Evolutionary conservation across 306 rosid species (phyloP).

Genomic region (Spatholobus suberectus): DNA sequence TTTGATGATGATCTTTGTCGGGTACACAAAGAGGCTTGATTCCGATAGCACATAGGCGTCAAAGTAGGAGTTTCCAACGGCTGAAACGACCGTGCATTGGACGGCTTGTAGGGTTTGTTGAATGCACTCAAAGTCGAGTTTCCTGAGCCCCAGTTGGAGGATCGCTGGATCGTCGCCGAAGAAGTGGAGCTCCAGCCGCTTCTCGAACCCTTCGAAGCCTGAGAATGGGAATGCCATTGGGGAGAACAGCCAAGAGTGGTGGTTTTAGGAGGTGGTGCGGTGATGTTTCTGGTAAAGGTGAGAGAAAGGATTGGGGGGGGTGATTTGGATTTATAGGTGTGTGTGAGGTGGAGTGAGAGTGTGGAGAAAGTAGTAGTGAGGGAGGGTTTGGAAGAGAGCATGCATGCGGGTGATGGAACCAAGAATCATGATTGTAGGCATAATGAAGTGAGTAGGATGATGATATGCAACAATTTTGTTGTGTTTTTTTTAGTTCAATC

Average conservation of each 20-base stretch:
- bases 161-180: slow-evolving; percentile 66
- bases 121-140: slow-evolving; percentile 60
- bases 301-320: slow-evolving; percentile 54
- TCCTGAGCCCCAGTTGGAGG: slow-evolving; percentile 62
- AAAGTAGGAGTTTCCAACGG: slow-evolving; percentile 70
- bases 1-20: slow-evolving; percentile 82
- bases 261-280: background rate
- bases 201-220: slow-evolving; percentile 93
- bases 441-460: slow-evolving; percentile 69
- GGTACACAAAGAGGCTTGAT: slow-evolving; percentile 90
- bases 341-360: slow-evolving; percentile 42
- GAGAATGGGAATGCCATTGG: slow-evolving; percentile 73
- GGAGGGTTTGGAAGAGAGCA: slow-evolving; percentile 45
- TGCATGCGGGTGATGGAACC: slow-evolving; percentile 98
- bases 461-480: slow-evolving; percentile 53
- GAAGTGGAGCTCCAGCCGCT: slow-evolving; percentile 88
- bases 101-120: slow-evolving; percentile 65
- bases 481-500: slow-evolving; percentile 48
- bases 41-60: slow-evolving; percentile 87
- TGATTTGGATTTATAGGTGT: slow-evolving; percentile 73
- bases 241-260: background rate
- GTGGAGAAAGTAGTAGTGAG: slow-evolving; percentile 16
- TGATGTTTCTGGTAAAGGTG: background rate
- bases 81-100: slow-evolving; percentile 87
- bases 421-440: slow-evolving; percentile 83